Evolutionary conservation across 768 basidiomycete genomes (phyloP), one percentile per base, ranked within the genome.

Genomic region (Pulveroboletus ravenelii): DNA sequence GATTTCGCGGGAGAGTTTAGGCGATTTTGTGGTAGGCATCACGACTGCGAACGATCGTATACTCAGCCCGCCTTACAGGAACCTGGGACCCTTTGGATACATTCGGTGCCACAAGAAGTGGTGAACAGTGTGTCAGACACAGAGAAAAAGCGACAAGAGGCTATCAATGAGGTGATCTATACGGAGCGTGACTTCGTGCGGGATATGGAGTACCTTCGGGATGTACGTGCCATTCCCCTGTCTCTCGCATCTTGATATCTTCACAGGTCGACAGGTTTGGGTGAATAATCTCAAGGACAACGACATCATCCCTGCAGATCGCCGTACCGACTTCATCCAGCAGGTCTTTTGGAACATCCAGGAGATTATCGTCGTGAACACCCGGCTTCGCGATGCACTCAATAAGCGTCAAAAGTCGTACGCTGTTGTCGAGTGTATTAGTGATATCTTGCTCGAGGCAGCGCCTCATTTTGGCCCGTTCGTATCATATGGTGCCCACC

Each of bases 311-410:
- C 85, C 93, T 2, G 74, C 78, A 31, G 74, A 79, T 0, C 79
- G 89, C 42, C 81, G 90, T 17, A 83, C 84, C 18, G 87, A 90
- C 61, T 96, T 99, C 68, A 74, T 97, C 30, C 78, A 84, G 25
- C 94, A 96, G 63, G 93, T 98, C 40, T 98, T 99, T 71, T 98
- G 96, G 96, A 99, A 99, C 65, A 78, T 97, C 18, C 81, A 86
- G 57, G 93, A 96, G 56, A 93, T 99, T 58, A 86, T 97, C 48
- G 79, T 81, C 0, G 93, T 97, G 58, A 97, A 95, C 67, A 89
- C 80, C 1, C 79, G 86, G 15, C 77, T 99, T n/a, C 85, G 93
- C 3, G 96, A 99, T 63, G 86, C 90, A 6, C 78, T 99, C 45
- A 94, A 85, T 57, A 96, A 94, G 70, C 82, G 96, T 9, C 96